Percentiles rank a stretch among this genome's conserved stretches.
Conservation (phyloP, 169 alveolate species). For the Amoebophrya sp. region DNA sequence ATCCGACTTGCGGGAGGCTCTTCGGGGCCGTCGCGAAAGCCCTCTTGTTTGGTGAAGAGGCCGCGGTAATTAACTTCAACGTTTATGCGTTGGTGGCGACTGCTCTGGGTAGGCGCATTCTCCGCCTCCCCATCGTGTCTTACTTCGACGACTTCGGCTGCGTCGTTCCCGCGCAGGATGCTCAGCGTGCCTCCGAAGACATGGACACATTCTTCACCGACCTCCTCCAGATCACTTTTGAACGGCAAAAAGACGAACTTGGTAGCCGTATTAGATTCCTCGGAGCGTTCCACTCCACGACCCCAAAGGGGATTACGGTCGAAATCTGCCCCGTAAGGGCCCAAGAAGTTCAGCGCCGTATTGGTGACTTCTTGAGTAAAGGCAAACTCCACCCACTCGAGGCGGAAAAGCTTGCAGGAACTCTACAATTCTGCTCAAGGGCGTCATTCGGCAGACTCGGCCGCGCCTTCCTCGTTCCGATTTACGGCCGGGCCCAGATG, state of each 20-base stretch:
- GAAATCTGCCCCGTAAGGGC: background rate
- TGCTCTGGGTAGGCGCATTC: background rate
- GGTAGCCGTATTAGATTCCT: background rate
- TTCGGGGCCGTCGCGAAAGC: background rate
- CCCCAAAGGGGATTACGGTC: background rate
- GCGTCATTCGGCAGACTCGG: background rate
- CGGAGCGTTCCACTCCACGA: background rate
- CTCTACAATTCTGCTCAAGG: background rate
- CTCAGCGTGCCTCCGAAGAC: background rate
- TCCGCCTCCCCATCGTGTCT: background rate
- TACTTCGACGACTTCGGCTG: constrained; percentile 15
- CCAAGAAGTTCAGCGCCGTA: background rate
- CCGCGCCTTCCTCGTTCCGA: background rate
- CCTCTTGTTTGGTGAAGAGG: background rate
- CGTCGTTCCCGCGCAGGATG: background rate
- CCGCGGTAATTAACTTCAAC: background rate
- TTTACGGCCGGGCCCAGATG: background rate
- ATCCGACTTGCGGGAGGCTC: background rate
- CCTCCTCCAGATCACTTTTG: background rate
- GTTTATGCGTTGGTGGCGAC: background rate
- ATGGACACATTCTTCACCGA: background rate
- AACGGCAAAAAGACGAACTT: background rate
- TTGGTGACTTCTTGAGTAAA: background rate
- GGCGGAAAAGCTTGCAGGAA: background rate
- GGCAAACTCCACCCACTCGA: background rate